Base-by-base conservation (phyloP, 2,329 filamentous ascomycete species). In the Talaromyces rugulosus region DNA sequence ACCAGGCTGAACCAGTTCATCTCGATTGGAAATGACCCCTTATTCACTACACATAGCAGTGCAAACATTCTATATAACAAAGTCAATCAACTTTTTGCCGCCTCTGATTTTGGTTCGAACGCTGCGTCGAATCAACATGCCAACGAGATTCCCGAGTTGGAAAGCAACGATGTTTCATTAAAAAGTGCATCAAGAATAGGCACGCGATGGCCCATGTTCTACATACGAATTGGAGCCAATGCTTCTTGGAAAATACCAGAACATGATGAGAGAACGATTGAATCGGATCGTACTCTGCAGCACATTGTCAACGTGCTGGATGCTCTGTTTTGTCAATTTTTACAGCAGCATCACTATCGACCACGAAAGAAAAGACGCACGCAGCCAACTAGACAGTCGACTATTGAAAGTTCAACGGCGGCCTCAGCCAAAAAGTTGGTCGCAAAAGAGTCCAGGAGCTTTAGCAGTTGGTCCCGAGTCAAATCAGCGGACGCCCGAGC, bases 201-300 rank as follows among this genome's bases (percentile, higher is more conserved):
- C 9, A 92, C 97, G 69, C 84, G 86, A 57, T 95, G 91, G 87
- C 92, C 94, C 0, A 94, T 94, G 87, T 98, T 96, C 69, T 89
- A 88, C 68, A 77, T 98, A n/a, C 85, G 85, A 31, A 84, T 96
- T 40, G 77, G 81, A 2, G 69, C 83, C 11, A 74, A 80, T n/a
- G 72, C 75, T 18, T 60, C 82, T 12, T 70, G 85, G 1, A 64
- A 62, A 8, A 59, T 71, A 4, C 60, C 63, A 9, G 77, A 82
- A 58, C 78, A 82, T 12, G 78, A 79, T 31, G 72, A 73, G 58
- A 33, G 61, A 28, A 58, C 66, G 40, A 67, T 71, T 3, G 72
- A 71, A 34, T 71, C 73, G 23, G 68, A 78, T 1, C 79, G 77
- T 44, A 78, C 78, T 12, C 65, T 91, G n/a, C 79, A 83, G 30